Conservation (phyloP, 208 protist genomes). For the Novymonas esmeraldas region DNA sequence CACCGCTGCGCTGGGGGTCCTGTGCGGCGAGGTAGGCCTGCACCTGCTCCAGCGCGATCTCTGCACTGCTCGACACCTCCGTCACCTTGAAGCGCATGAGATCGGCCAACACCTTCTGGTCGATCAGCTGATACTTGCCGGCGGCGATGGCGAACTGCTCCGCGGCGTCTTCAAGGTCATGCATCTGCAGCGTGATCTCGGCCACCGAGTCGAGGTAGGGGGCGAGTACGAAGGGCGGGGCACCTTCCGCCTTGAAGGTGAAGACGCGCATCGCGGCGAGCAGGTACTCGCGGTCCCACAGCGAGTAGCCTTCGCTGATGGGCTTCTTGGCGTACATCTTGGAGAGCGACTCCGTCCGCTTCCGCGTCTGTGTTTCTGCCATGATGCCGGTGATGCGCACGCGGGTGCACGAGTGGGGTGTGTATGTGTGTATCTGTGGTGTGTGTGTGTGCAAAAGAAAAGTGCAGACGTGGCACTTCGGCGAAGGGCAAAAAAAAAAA, state of each 20-base stretch:
- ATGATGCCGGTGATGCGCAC: constrained; percentile 29
- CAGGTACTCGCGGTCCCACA: constrained; percentile 90
- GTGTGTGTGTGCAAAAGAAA: background rate
- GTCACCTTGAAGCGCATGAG: constrained; percentile 79
- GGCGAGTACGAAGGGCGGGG: constrained; percentile 85
- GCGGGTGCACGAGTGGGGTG: background rate
- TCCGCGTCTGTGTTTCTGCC: constrained; percentile 50
- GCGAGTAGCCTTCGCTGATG: constrained; percentile 86
- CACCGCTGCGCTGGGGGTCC: constrained; percentile 44
- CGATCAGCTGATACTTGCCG: constrained; percentile 84
- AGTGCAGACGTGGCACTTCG: too few relatives aligned
- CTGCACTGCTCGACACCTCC: constrained; percentile 56
- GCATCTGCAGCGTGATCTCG: constrained; percentile 80
- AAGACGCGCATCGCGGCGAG: constrained; percentile 88
- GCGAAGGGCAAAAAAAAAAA: too few relatives aligned
- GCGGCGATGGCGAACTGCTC: constrained; percentile 78
- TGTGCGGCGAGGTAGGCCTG: constrained; percentile 49
- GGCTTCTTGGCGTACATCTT: constrained; percentile 85
- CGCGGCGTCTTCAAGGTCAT: constrained; percentile 77
- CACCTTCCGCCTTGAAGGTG: constrained; percentile 87
- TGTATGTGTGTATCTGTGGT: background rate
- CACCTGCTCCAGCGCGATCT: constrained; percentile 62
- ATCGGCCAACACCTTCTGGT: constrained; percentile 74
- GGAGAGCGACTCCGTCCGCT: constrained; percentile 88
- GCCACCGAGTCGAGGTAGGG: constrained; percentile 83